Evolutionary conservation across 495 filamentous ascomycete genomes (phyloP), one percentile per base, ranked within the genome.

Genomic region (Neurospora tetrasperma): DNA sequence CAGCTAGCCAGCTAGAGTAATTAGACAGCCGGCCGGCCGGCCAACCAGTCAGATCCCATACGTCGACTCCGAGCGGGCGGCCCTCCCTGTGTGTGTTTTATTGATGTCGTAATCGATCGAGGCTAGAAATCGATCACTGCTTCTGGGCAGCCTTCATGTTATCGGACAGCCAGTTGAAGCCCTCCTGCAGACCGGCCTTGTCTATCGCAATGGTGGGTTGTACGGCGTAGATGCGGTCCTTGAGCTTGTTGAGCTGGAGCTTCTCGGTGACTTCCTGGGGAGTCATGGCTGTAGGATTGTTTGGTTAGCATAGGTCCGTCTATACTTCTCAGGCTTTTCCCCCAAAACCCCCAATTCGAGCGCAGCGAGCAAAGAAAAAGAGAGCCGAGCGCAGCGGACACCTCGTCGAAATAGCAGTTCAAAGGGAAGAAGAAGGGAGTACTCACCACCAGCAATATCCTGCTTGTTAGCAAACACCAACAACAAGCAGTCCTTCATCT

Each of bases 381-480:
- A 6, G 23, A 4, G 46, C 20, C 5, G 46, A 54, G 46, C 46
- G 46, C 46, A 54, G 46, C 46, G 46, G 46, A 27, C 46, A 27
- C 11, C 10, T 9, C 1, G 39, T 9, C 4, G 1, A 18, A 0
- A 39, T 42, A 38, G 42, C 43, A 40, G 10, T 40, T 9, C 39
- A 11, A 48, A 20, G 20, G 48, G 35, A 9, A 42, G 16, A n/a
- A 48, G 39, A n/a, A 48, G 39, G 54, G 44, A 48, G 73, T 31
- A 85, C 90, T 70, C 86, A 98, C 95, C 93, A 76, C 91, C 93
- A 44, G 81, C 81, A 70, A 98, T 85, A 88, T 98, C 96, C 82
- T 98, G 96, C 88, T 98, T 99, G 83, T 99, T 99, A 35, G 96
- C 96, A 82, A 99, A 97, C 40, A 99, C 96, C 46, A 99, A 83